Evolutionary conservation across 2,329 filamentous ascomycete genomes (phyloP).

Genomic region (Diplodia sapinea): DNA sequence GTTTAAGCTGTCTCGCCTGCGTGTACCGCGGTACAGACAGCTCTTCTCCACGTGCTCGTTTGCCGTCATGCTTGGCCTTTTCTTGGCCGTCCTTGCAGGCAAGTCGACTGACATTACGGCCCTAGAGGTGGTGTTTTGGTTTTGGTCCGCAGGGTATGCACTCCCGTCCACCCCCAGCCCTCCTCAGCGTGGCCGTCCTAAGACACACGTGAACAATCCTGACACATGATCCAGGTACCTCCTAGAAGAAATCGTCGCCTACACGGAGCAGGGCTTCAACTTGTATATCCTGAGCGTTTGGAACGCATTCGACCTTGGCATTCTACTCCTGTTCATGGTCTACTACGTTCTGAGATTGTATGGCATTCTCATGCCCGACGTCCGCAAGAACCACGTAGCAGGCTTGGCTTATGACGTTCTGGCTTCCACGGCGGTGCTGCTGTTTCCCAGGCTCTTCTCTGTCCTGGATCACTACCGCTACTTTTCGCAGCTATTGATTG

Average conservation of each 20-base stretch:
- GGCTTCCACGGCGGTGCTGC: slow-evolving; percentile 84
- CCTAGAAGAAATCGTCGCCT: slow-evolving; percentile 93
- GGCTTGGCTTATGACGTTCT: slow-evolving; percentile 92
- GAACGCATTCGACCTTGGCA: slow-evolving; percentile 94
- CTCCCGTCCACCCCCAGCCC: not conserved
- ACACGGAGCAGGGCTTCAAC: slow-evolving; percentile 87
- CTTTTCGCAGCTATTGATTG: slow-evolving; percentile 92
- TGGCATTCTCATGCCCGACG: slow-evolving; percentile 80
- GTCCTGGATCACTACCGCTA: slow-evolving; percentile 94
- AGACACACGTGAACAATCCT: not conserved
- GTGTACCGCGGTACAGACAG: slow-evolving; percentile 90
- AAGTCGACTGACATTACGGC: slow-evolving; percentile 80
- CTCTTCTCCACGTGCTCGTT: slow-evolving; percentile 88
- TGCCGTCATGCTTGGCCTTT: slow-evolving; percentile 81
- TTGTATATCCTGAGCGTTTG: slow-evolving; percentile 98
- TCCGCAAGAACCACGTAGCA: slow-evolving; percentile 71
- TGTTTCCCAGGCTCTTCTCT: slow-evolving; percentile 90
- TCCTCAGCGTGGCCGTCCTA: not conserved
- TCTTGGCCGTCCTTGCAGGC: slow-evolving; percentile 78
- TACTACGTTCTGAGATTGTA: slow-evolving; percentile 92
- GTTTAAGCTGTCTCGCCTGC: slow-evolving; percentile 87
- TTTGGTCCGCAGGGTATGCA: slow-evolving; percentile 82
- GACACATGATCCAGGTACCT: slow-evolving; percentile 65
- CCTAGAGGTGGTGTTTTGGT: slow-evolving; percentile 91
- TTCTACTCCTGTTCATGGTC: slow-evolving; percentile 80